Evolutionary conservation across 169 alveolate species (phyloP).

Genomic region (Plasmodium vivax): DNA sequence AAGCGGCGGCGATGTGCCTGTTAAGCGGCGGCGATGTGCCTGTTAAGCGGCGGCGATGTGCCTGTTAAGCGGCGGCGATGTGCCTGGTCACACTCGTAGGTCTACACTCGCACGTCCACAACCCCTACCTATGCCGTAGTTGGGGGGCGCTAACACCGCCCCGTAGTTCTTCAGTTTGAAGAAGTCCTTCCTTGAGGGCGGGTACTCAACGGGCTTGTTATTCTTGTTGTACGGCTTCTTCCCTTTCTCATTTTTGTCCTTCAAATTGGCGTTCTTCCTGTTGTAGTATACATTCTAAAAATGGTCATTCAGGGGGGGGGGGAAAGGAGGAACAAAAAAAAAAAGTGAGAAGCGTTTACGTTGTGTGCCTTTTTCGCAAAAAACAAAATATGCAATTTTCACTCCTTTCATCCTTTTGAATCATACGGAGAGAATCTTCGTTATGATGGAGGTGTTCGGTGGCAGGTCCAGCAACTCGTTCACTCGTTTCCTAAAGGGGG

Average conservation of each 20-base stretch:
- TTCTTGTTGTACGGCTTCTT: conserved; percentile 38
- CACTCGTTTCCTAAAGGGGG: conserved; percentile 26
- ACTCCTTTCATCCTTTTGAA: conserved; percentile 1
- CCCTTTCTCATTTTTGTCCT: conserved; percentile 58
- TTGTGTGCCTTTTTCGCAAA: neutral
- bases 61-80: neutral
- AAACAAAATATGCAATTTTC: neutral
- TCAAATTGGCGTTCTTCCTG: conserved; percentile 16
- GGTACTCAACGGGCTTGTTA: conserved; percentile 17
- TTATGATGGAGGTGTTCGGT: conserved; percentile 32
- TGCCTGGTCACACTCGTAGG: neutral
- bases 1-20: neutral
- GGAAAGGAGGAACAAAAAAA: neutral
- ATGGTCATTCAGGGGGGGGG: neutral
- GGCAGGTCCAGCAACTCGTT: conserved; percentile 53
- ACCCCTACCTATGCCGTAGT: conserved; percentile 13
- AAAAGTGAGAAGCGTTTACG: neutral
- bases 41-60: neutral
- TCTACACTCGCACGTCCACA: neutral
- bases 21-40: neutral
- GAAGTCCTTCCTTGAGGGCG: conserved; percentile 7
- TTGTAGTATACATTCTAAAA: conserved; percentile 35
- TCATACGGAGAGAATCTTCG: conserved; percentile 44
- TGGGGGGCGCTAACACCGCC: conserved; percentile 1
- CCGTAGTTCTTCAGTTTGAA: conserved; percentile 26